A percentile compares a stretch with the other conserved stretches of the same genome.
These are phyloP conservation scores for Solanum hybrid DNA, from an alignment of 305 asterid genomes.

Conservation along the genomic window DNA sequence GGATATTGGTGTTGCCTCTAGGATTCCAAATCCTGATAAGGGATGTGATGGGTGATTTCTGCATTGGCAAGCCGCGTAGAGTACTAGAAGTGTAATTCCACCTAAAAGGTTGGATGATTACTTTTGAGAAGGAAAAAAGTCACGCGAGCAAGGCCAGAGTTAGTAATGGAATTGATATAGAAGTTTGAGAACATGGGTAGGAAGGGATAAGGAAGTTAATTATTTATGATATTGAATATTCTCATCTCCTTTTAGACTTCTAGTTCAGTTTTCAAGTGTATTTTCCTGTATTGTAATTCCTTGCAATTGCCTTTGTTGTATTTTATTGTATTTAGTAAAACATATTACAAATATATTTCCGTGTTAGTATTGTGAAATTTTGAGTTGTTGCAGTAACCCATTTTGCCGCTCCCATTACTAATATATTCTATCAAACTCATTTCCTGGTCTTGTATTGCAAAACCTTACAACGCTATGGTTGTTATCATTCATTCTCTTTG, in stretches of 20 bases:
- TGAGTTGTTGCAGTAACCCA: not conserved
- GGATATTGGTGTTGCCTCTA: not conserved
- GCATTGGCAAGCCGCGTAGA: not conserved
- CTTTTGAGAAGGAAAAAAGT: no score
- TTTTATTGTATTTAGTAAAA: no score
- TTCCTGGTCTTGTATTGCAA: conserved; percentile 2
- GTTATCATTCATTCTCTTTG: not conserved
- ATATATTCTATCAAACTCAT: not conserved
- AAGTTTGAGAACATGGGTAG: no score
- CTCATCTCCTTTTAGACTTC: no score
- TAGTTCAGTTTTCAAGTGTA: no score
- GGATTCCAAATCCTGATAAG: not conserved
- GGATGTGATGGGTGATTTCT: not conserved
- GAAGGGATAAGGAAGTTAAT: no score
- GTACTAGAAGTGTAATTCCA: no score
- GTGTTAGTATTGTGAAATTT: conserved; percentile 29
- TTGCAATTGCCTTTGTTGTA: not conserved
- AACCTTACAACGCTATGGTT: conserved; percentile 18
- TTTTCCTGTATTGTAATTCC: not conserved
- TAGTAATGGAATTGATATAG: no score
- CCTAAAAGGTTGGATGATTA: no score
- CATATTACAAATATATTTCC: not conserved
- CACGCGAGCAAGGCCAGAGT: no score
- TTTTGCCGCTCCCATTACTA: not conserved
- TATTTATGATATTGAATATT: no score